Base-by-base conservation (phyloP, 2,329 filamentous ascomycete genomes). In the Torrubiella hemipterigena region DNA sequence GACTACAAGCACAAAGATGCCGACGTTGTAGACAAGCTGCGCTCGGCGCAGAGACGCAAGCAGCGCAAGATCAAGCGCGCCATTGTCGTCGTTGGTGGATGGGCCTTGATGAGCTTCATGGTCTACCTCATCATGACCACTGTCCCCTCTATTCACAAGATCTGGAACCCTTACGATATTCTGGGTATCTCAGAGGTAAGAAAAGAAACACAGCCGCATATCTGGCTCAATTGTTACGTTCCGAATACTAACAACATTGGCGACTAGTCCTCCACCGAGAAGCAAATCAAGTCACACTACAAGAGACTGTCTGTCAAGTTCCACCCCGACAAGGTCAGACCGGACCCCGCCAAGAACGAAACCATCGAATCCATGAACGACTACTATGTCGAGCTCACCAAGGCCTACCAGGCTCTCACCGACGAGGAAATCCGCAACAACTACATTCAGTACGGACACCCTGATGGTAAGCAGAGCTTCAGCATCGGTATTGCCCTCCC, bases 161-260 rank as follows among this genome's bases (percentile, higher is more conserved):
- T 94, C 35, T 98, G 89, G 83, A 93, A 98, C 58, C 91, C 91
- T 2, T 98, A 96, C 60, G 83, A 93, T 44, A 93, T 98, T 45
- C 63, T 98, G 35, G 84, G 83, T 27, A 71, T 98, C 34, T 75
- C 82, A 44, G 81, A 87, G 57, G 81, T 85, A 63, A 46, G 22
- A 11, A 5, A 24, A 6, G 12, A 5, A 24, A 14, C 22, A 24
- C 12, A 11, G 21, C 7, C 34, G 17, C 25, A 16, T 29, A n/a
- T 12, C 22, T 19, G 20, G 13, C 9, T 10, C 7, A 22, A 17
- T 22, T 13, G 35, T n/a, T 25, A 16, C n/a, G 23, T 33, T 18
- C 11, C 15, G 15, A 11, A 6, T n/a, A 6, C 22, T 5, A 6
- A 5, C 22, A 24, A 6, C 22, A 6, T n/a, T n/a, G n/a, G n/a